Conservation (phyloP, 805 yeast genomes). For the Komagataella mondaviorum region DNA sequence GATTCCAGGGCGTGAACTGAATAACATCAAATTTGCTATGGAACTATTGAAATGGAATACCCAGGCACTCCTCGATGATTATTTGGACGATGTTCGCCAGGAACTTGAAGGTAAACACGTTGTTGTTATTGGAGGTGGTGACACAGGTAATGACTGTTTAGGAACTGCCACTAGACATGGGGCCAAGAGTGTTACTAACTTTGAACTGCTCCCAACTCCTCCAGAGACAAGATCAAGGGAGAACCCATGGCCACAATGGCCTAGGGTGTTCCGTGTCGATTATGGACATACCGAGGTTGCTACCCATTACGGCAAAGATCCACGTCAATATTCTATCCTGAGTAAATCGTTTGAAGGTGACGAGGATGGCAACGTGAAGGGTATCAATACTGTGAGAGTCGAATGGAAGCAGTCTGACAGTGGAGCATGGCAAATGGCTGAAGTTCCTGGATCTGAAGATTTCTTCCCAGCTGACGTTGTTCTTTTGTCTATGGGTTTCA, state of each 20-base stretch:
- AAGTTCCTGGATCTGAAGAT: constrained; percentile 90
- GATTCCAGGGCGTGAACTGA: constrained; percentile 86
- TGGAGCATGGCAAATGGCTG: constrained; percentile 99
- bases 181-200: constrained; percentile 86
- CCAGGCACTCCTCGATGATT: constrained; percentile 71
- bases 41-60: constrained; percentile 80
- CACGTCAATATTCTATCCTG: constrained; percentile 90
- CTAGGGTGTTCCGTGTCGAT: constrained; percentile 93
- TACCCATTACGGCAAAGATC: constrained; percentile 92
- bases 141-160: constrained; percentile 97
- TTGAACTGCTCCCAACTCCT: constrained; percentile 90
- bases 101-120: constrained; percentile 77
- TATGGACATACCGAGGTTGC: constrained; percentile 95
- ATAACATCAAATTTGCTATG: constrained; percentile 93
- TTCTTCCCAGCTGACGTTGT: constrained; percentile 91
- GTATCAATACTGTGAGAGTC: constrained; percentile 91
- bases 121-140: constrained; percentile 98
- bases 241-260: constrained; percentile 99
- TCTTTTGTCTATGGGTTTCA: constrained; percentile 90
- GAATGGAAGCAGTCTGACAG: constrained; percentile 94
- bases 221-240: constrained; percentile 77
- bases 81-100: constrained; percentile 63
- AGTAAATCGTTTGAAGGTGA: constrained; percentile 94
- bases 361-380: constrained; percentile 88
- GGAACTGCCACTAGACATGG: constrained; percentile 98